These are phyloP conservation scores for Saturnispora bothae DNA, from an alignment of 805 yeast species.

Conservation along the genomic window DNA sequence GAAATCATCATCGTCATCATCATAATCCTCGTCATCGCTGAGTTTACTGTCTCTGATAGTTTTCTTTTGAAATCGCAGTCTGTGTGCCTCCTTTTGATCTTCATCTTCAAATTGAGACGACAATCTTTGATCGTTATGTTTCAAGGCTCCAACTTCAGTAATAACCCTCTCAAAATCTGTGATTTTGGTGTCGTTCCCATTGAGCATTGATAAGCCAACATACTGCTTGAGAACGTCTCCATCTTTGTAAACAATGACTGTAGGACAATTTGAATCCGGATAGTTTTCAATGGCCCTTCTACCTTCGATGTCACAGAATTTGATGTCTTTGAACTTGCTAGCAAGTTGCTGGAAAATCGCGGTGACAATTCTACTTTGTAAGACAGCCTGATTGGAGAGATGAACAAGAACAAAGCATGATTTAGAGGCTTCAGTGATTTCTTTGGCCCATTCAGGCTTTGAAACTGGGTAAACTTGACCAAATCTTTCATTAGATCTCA, in stretches of 20 bases:
- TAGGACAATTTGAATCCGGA: conserved; percentile 87
- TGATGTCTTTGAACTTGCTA: conserved; percentile 62
- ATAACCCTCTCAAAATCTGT: conserved; percentile 66
- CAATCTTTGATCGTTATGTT: conserved; percentile 52
- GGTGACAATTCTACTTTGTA: conserved; percentile 65
- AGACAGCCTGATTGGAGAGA: conserved; percentile 52
- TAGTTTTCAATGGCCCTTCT: conserved; percentile 85
- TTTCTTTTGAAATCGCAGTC: conserved; percentile 46
- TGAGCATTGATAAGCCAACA: conserved; percentile 70
- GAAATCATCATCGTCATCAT: conserved; percentile 33
- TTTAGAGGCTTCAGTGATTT: conserved; percentile 73
- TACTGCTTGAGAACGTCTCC: conserved; percentile 72
- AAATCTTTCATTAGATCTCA: conserved; percentile 46
- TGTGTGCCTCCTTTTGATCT: conserved; percentile 42
- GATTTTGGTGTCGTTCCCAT: conserved; percentile 67
- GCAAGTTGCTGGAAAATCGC: conserved; percentile 52
- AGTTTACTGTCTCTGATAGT: conserved; percentile 35
- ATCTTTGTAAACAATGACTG: conserved; percentile 70
- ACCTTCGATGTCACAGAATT: conserved; percentile 88
- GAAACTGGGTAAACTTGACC: conserved; percentile 72
- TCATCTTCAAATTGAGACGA: conserved; percentile 50
- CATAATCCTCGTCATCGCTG: conserved; percentile 23
- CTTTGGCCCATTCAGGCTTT: conserved; percentile 80
- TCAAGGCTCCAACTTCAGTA: conserved; percentile 56
- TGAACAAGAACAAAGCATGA: conserved; percentile 65